A percentile compares a stretch with the other conserved stretches of the same genome.
Conservation (phyloP, 2,329 filamentous ascomycete species). For the Cryphonectria naterciae region DNA sequence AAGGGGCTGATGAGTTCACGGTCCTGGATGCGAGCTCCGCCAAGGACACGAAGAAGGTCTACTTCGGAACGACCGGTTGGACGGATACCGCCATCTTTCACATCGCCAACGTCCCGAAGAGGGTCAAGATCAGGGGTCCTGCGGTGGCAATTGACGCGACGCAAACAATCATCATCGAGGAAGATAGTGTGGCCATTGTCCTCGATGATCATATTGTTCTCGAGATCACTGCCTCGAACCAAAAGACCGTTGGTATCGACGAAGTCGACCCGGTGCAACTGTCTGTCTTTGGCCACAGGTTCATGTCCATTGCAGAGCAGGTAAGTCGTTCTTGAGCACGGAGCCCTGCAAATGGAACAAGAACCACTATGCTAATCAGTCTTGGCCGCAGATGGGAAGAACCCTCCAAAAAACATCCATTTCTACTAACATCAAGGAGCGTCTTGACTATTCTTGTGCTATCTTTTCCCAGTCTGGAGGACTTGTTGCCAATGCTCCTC, state of each 20-base stretch:
- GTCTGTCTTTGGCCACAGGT: slow-evolving; percentile 78
- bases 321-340: not conserved
- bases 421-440: slow-evolving; percentile 80
- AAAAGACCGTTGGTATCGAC: slow-evolving; percentile 34
- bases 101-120: slow-evolving; percentile 72
- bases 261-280: slow-evolving; percentile 77
- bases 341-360: not conserved
- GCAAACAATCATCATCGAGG: slow-evolving; percentile 90
- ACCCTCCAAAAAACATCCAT: slow-evolving; percentile 82
- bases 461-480: slow-evolving; percentile 79
- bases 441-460: slow-evolving; percentile 82
- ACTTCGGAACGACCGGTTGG: slow-evolving; percentile 77
- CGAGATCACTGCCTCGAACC: slow-evolving; percentile 67
- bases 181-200: slow-evolving; percentile 73
- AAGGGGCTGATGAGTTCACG: slow-evolving; percentile 60
- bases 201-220: slow-evolving; percentile 91
- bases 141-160: slow-evolving; percentile 86
- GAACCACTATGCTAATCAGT: not conserved
- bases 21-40: slow-evolving; percentile 54
- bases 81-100: slow-evolving; percentile 81
- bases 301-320: slow-evolving; percentile 85
- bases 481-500: slow-evolving; percentile 78
- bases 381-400: slow-evolving; percentile 62
- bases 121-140: slow-evolving; percentile 75
- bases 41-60: slow-evolving; percentile 70